Percentiles rank a stretch among this genome's conserved stretches.
Evolutionary conservation across 2,329 filamentous ascomycete genomes (phyloP).

Genomic region (Colletotrichum sp.): DNA sequence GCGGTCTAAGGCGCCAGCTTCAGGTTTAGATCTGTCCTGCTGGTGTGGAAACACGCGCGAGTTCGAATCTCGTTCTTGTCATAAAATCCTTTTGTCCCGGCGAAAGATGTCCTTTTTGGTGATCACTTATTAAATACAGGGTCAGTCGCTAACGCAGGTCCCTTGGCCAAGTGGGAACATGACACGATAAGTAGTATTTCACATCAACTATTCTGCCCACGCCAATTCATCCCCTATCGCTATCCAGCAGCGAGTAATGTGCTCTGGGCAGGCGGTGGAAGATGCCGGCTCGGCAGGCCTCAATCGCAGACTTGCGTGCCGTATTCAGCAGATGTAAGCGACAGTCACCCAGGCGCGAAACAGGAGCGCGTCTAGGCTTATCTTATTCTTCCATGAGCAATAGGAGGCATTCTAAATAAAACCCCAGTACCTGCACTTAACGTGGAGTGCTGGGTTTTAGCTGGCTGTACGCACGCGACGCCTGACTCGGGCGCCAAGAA

Average conservation of each 20-base stretch:
- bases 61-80: slow-evolving; percentile 18
- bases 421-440: not conserved
- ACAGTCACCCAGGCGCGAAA: not conserved
- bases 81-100: not conserved
- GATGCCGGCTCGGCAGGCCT: not conserved
- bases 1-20: slow-evolving; percentile 19
- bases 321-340: not conserved
- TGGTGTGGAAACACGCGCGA: slow-evolving; percentile 15
- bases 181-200: not conserved
- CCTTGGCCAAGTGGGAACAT: not conserved
- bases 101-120: not conserved
- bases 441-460: not conserved
- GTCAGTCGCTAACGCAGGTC: not conserved
- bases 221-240: not conserved
- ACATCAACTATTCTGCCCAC: not conserved
- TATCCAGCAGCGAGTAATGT: not conserved
- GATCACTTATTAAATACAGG: not conserved
- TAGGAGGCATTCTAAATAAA: not conserved
- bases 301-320: not conserved
- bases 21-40: not conserved
- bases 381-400: not conserved
- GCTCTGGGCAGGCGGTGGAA: not conserved
- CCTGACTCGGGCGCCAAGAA: not conserved
- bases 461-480: not conserved
- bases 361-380: not conserved